These are phyloP conservation scores for Kwoniella newhampshirensis DNA, from an alignment of 768 basidiomycete species.

Conservation along the genomic window DNA sequence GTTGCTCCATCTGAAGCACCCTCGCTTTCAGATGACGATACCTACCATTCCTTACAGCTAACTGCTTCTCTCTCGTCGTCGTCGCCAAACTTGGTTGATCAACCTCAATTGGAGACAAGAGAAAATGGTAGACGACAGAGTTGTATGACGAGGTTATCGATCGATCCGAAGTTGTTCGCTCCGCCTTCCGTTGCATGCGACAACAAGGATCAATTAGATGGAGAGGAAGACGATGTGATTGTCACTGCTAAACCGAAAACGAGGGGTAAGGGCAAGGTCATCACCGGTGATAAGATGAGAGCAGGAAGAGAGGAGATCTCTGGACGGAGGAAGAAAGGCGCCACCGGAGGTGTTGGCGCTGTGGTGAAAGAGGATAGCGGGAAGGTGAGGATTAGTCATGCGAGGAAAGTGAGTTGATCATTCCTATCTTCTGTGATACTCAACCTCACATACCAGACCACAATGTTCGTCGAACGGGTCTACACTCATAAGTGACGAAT, in stretches of 20 bases:
- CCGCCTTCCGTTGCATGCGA: neutral
- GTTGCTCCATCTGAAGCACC: neutral
- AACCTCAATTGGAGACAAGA: neutral
- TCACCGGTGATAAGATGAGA: neutral
- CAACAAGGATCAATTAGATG: constrained; percentile 11
- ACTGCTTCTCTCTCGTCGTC: neutral
- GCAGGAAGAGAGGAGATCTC: neutral
- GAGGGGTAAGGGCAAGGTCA: too few species aligned
- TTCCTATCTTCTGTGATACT: neutral
- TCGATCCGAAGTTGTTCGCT: constrained; percentile 29
- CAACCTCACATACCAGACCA: neutral
- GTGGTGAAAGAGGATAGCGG: neutral
- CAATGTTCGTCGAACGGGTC: too few species aligned
- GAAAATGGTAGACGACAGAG: constrained; percentile 9
- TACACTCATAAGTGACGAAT: too few species aligned
- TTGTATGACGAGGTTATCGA: constrained; percentile 19
- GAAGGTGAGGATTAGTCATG: constrained; percentile 42
- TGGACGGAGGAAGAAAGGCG: neutral
- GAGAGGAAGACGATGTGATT: constrained; percentile 24
- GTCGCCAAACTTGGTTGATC: neutral
- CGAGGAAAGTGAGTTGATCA: constrained; percentile 35
- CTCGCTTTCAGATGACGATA: constrained; percentile 8
- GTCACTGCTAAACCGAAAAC: constrained; percentile 32
- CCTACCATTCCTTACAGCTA: neutral
- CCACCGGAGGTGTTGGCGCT: neutral